Evolutionary conservation across 2,329 filamentous ascomycete species (phyloP), one percentile per base, ranked within the genome.

Genomic region (Hirsutella thompsonii): DNA sequence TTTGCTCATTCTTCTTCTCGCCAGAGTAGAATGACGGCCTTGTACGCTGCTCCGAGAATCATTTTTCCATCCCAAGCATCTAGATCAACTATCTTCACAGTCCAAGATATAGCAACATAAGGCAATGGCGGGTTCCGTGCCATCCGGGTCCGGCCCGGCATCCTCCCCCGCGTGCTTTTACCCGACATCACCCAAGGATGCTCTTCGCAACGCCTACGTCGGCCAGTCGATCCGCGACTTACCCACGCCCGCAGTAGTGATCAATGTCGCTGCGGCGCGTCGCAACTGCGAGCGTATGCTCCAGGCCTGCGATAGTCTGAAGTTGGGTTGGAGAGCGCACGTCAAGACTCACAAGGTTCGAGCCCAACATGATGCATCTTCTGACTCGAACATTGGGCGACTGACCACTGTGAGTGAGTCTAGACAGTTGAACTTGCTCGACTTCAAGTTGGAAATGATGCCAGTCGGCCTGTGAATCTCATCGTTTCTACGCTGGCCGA

Each of bases 331-430:
- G 65, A 68, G 85, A 44, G 79, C 81, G 1, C 85, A 92, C 56
- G 76, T 90, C 44, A 92, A 92, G 62, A 88, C 83, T 19, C 85
- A 92, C 58, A 92, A 92, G 66, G 81, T 81, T 11, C 11, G 16
- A 16, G 5, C 8, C n/a, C n/a, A n/a, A n/a, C n/a, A n/a, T n/a
- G n/a, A n/a, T n/a, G n/a, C n/a, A n/a, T n/a, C n/a, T n/a, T n/a
- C n/a, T n/a, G n/a, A n/a, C 23, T 26, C 23, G 6, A 11, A 26
- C 23, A 26, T 26, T 26, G n/a, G 29, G 9, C 13, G 29, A n/a
- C 32, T 34, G 18, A 34, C 32, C 32, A 18, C 18, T 14, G n/a
- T 16, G 14, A 5, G 18, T n/a, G n/a, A n/a, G 8, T 4, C 19
- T 11, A 83, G 79, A 87, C 83, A 1, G 63, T 66, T 5, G 74